Evolutionary conservation across 805 yeast genomes (phyloP), one percentile per base, ranked within the genome.

Genomic region (Candida andamanensis): DNA sequence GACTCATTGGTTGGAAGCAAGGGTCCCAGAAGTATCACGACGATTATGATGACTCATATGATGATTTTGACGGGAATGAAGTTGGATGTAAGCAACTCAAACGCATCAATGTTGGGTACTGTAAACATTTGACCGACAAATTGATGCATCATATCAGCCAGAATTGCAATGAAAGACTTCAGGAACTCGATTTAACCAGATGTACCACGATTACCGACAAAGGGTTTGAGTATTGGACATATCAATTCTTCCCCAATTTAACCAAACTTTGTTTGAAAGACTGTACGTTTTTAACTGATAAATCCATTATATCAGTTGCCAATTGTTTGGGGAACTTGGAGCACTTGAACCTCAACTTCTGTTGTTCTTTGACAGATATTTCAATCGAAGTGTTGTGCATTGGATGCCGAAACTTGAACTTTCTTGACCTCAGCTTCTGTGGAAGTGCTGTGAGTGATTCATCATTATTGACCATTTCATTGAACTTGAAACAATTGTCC

Each of bases 391-490:
- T 79, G 2, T 52, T 83, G 14, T 69, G 82, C 39, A 56, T 78
- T 12, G 82, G 84, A n/a, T 80, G 86, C 47, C 78, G 74, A 29
- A 52, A 63, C 5, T 52, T 83, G 37, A 52, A 62, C 26, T 52
- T 56, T 14, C 56, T 83, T 39, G 79, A 80, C 43, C 51, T 82
- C 20, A 76, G 85, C 7, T 83, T 80, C 47, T 83, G 90, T 55
- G 90, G 90, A 4, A 71, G 82, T 18, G 89, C 90, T 1, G 86
- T 83, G 4, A 77, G 85, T 46, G 90, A 83, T 45, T 68, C 78
- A 12, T 76, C 86, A 1, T 51, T 82, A 24, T 65, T 75, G 22
- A 72, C 80, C 1, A 65, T 83, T 7, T 74, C 84, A 2, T 50
- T 74, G 20, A 73, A 76, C 41, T 56, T 81, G 39, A 57, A 67